Base-by-base conservation (phyloP, 257 asterid genomes). In the Ehretia macrophylla region DNA sequence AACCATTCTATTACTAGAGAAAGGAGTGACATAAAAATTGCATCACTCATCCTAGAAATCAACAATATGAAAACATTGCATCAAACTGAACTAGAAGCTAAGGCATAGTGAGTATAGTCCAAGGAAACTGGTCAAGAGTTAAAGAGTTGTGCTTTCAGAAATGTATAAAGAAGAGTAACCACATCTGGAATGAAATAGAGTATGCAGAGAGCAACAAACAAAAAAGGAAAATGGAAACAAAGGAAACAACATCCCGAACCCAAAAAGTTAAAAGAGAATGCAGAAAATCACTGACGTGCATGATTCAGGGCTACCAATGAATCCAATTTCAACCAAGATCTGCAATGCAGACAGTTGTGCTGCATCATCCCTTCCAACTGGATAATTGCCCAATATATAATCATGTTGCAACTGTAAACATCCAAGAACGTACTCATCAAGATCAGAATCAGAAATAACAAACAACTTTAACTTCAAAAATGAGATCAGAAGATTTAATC, bases 361-460 rank as follows among this genome's bases (percentile, higher is more conserved):
- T 23, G 97, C 96, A 82, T 93, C 99, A 67, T 93, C 99, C 80
- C 79, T 90, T 69, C 99, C 99, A 71, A 93, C 90, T 35, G 99
- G 99, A 75, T 93, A 93, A 80, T 93, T 89, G 18, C 99, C 97
- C 39, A 80, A 59, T 45, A 83, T 85, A 75, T 93, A 93, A 79
- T 93, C 97, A 64, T 93, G 96, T 76, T 93, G 99, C 48, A 93
- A 77, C 99, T 93, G 97, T 50, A 72, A 69, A 61, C 48, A 73
- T 12, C 17, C 60, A 62, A 72, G 14, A 55, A 56, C 16, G 45
- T 16, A 62, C 50, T 51, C 67, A 38, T 39, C 56, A 55, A 56
- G 19, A 21, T 18, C 17, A 45, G 48, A 40, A 14, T 18, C 59
- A 62, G 44, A 10, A 10, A 2, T 10, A 42, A 10, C 14, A 27